Evolutionary conservation across 2,329 filamentous ascomycete species (phyloP), one percentile per base, ranked within the genome.

Genomic region (Podosphaera aphanis): DNA sequence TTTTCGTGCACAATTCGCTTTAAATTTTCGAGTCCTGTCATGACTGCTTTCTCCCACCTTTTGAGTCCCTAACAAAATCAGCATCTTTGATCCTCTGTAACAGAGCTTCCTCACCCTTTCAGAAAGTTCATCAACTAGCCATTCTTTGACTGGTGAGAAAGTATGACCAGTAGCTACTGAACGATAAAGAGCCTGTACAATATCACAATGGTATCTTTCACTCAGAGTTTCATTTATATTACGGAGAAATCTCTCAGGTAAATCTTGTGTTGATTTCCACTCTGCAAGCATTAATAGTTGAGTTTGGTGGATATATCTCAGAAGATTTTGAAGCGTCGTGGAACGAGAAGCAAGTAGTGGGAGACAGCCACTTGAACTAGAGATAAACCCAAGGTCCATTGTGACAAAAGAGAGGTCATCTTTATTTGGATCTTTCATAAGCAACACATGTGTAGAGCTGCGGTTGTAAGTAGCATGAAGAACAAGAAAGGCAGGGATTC

Each of bases 1-100:
- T 92, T 86, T 57, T 93, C 79, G 56, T 93, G 86, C 0, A 85
- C 68, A 11, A 95, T 68, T 45, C 74, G 72, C 43, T 84, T 74
- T 8, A 95, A 69, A 46, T 75, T 79, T 49, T 83, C 77, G 18
- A 94, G 77, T 1, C 85, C 83, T 3, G 75, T 74, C 1, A 73
- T 70, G 2, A 92, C 80, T 5, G 82, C 79, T 56, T 88, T 92
- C 51, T 95, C 86, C 90, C 90, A 98, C 43, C 90, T 71, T 62
- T 93, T 94, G 55, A 93, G 83, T 0, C 85, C 85, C 79, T 90
- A 16, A 1, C 18, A 15, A 25, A 48, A 51, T 56, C 42, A 55
- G 47, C 25, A 23, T 46, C 25, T 45, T 18, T 19, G 6, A 10
- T 3, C 20, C 8, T 19, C 11, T 16, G 8, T 1, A 35, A 44